phyloP scores from a whole-genome alignment of 768 basidiomycete species.

The Xerocomus brunneocitrinus region DNA sequence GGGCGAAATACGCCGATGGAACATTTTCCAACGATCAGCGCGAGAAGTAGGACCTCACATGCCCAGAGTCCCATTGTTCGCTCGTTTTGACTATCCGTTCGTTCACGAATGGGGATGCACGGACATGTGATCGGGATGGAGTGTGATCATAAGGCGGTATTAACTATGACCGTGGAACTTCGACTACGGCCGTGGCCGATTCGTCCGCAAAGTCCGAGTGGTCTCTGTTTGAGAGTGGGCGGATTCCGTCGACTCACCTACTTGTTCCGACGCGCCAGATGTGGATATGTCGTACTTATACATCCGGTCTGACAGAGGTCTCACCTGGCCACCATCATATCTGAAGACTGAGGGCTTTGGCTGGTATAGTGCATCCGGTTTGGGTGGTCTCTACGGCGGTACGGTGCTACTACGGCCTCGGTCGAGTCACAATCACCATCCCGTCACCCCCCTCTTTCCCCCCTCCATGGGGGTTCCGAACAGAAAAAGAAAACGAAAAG shows the following conservation, averaged over 20 bases:
- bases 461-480: not conserved
- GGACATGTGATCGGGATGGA: not conserved
- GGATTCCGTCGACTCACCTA: not conserved
- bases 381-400: not conserved
- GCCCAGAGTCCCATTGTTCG: slow-evolving; percentile 2
- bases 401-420: not conserved
- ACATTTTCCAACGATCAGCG: not conserved
- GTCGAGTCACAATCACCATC: not conserved
- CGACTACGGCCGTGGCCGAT: not conserved
- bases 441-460: not conserved
- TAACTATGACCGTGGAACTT: not conserved
- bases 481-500: not conserved
- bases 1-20: not conserved
- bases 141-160: slow-evolving; percentile 8
- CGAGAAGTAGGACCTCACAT: not conserved
- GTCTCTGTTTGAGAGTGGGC: not conserved
- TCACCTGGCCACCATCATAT: not conserved
- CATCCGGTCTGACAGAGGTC: not conserved
- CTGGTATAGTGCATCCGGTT: not conserved
- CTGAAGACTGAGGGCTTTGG: not conserved
- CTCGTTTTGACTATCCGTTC: slow-evolving; percentile 2
- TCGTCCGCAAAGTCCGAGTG: not conserved
- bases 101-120: not conserved
- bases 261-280: not conserved
- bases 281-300: too few species aligned